Evolutionary conservation across 2,329 filamentous ascomycete genomes (phyloP).

Genomic region (Gliomastix tumulicola): DNA sequence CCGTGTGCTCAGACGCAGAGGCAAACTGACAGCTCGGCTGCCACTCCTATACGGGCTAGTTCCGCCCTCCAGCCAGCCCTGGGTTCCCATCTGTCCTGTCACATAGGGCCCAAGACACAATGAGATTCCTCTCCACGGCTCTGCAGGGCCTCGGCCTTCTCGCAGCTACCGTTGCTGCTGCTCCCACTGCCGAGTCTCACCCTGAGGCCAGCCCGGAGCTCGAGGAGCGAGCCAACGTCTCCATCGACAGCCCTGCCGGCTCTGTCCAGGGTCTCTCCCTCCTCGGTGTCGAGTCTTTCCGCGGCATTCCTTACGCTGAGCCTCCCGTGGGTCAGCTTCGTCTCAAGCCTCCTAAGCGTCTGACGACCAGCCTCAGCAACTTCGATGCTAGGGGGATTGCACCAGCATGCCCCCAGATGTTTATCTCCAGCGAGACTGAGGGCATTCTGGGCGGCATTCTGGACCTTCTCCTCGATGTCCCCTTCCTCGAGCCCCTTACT

Average conservation of each 20-base stretch:
- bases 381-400: constrained; percentile 52
- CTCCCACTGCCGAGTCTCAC: background rate
- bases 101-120: background rate
- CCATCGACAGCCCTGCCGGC: constrained; percentile 43
- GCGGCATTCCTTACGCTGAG: constrained; percentile 69
- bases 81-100: background rate
- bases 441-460: constrained; percentile 35
- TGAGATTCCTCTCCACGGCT: background rate
- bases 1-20: too few relatives aligned
- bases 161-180: constrained; percentile 1
- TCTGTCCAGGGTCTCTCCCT: constrained; percentile 44
- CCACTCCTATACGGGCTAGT: too few relatives aligned
- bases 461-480: constrained; percentile 52
- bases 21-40: too few relatives aligned
- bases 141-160: constrained; percentile 2
- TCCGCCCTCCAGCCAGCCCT: too few relatives aligned
- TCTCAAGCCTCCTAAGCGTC: constrained; percentile 57
- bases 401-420: constrained; percentile 66
- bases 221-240: constrained; percentile 38
- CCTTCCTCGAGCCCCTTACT: constrained; percentile 52
- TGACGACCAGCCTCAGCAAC: constrained; percentile 50
- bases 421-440: constrained; percentile 41
- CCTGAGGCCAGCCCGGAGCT: constrained; percentile 9
- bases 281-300: constrained; percentile 56
- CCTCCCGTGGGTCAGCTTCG: constrained; percentile 60